Conservation (phyloP, 2,329 filamentous ascomycete genomes). For the Raffaelea ambrosiae region DNA sequence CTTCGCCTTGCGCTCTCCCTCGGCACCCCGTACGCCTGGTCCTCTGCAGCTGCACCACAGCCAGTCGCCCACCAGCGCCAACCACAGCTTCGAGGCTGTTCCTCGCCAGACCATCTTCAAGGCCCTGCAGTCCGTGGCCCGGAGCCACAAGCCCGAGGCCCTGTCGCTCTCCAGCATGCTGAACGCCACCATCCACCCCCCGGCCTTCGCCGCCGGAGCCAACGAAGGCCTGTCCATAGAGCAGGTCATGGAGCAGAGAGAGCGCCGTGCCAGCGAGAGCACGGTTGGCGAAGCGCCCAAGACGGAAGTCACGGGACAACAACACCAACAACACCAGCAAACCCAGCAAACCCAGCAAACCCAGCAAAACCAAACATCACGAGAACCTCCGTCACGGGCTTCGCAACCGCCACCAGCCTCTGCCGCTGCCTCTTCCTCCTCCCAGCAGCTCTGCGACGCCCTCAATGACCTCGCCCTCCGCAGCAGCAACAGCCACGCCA, state of each 20-base stretch:
- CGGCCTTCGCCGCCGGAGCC: constrained; percentile 20
- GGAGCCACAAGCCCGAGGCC: constrained; percentile 52
- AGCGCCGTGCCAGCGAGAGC: background rate
- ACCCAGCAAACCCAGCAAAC: background rate
- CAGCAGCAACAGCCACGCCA: constrained; percentile 30
- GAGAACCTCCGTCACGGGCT: background rate
- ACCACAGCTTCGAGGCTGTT: constrained; percentile 44
- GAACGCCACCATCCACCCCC: constrained; percentile 24
- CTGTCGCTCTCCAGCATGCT: constrained; percentile 55
- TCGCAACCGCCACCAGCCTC: background rate
- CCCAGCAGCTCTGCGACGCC: constrained; percentile 56
- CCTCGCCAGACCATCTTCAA: constrained; percentile 78
- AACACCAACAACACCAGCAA: background rate
- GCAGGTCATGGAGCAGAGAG: too few relatives aligned
- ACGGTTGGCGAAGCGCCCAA: background rate
- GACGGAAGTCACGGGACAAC: background rate
- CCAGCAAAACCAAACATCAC: background rate
- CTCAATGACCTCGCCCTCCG: constrained; percentile 43
- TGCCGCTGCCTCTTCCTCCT: constrained; percentile 33
- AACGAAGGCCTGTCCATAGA: too few relatives aligned
- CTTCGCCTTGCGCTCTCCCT: constrained; percentile 7
- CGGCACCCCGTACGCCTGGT: constrained; percentile 10
- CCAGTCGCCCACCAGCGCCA: too few relatives aligned
- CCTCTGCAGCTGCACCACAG: too few relatives aligned
- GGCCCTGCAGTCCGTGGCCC: constrained; percentile 61